phyloP scores from a whole-genome alignment of 2,329 filamentous ascomycete species.

The Nemania diffusa region DNA sequence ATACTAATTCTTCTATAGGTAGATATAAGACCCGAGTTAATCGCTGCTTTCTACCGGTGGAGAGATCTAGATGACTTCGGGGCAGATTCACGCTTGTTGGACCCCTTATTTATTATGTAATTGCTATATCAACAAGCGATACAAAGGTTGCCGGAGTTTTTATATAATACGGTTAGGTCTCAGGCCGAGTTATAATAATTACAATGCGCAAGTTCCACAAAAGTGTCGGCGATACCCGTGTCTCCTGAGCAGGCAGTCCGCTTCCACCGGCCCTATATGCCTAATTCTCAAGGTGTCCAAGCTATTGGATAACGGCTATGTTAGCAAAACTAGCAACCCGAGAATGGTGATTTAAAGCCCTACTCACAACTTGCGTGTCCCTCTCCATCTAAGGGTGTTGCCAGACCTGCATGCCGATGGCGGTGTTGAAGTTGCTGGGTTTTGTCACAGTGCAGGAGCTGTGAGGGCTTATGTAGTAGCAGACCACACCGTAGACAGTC shows the following conservation, averaged over 20 bases:
- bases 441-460: conserved; percentile 17
- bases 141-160: neutral
- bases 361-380: neutral
- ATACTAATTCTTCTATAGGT: too few species aligned
- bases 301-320: neutral
- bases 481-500: conserved; percentile 12
- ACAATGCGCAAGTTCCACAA: neutral
- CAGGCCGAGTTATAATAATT: neutral
- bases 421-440: conserved; percentile 6
- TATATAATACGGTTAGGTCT: neutral
- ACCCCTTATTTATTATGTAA: neutral
- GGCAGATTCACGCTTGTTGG: too few species aligned
- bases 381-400: conserved; percentile 14
- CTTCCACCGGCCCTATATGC: neutral
- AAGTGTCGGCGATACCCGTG: neutral
- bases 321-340: neutral
- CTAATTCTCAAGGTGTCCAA: neutral
- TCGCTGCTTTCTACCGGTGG: too few species aligned
- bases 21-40: too few species aligned
- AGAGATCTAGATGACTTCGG: too few species aligned
- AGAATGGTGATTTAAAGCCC: neutral
- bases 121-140: neutral
- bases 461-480: conserved; percentile 20
- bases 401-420: conserved; percentile 6
- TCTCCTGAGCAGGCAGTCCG: neutral